Conservation (phyloP, 129 eudicot species). For the Calendula officinalis region DNA sequence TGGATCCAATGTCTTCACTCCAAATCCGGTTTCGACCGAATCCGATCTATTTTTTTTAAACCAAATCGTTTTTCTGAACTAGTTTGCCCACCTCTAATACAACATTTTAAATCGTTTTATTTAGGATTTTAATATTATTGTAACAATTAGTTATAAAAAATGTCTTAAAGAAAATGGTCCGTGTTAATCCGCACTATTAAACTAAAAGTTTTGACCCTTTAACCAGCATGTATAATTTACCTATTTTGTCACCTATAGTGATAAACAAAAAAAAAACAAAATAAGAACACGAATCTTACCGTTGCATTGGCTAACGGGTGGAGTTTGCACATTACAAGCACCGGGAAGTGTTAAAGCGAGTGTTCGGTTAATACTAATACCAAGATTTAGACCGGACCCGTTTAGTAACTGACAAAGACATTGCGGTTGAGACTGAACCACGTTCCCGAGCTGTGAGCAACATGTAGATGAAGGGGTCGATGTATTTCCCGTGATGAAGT, state of each 20-base stretch:
- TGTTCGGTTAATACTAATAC: slow-evolving; percentile 55
- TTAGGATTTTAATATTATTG: not conserved
- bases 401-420: slow-evolving; percentile 59
- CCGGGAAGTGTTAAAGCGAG: slow-evolving; percentile 54
- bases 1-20: too few species aligned
- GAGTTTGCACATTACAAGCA: slow-evolving; percentile 69
- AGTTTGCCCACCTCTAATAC: not conserved
- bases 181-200: not conserved
- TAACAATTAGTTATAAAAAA: not conserved
- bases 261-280: not conserved
- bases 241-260: not conserved
- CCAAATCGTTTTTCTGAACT: too few species aligned
- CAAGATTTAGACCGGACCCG: slow-evolving; percentile 45
- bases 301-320: slow-evolving; percentile 58
- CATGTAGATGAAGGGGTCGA: slow-evolving; percentile 78
- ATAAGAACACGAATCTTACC: slow-evolving; percentile 30
- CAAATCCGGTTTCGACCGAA: too few species aligned
- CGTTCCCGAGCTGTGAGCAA: slow-evolving; percentile 59
- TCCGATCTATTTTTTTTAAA: too few species aligned
- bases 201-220: not conserved
- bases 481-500: slow-evolving; percentile 58
- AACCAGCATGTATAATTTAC: not conserved
- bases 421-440: slow-evolving; percentile 62
- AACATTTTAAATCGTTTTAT: not conserved
- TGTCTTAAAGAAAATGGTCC: not conserved